Conservation (phyloP, 805 yeast genomes). For the Kodamaea leandrae region DNA sequence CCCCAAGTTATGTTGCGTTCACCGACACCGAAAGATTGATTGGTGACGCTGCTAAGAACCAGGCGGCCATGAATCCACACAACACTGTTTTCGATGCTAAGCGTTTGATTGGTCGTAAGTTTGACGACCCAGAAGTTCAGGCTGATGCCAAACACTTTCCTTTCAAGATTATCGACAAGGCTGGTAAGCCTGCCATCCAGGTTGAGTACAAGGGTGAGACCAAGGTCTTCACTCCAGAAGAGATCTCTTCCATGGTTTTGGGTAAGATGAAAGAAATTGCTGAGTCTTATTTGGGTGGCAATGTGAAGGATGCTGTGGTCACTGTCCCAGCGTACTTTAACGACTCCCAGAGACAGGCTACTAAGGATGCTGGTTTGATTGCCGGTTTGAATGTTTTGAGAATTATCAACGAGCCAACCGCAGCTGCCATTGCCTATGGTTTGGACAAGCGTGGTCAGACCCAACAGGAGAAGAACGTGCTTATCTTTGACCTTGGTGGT, state of each 20-base stretch:
- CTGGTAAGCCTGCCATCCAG: conserved; percentile 82
- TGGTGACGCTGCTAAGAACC: conserved; percentile 98
- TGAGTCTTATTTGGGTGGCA: conserved; percentile 81
- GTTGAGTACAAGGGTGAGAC: conserved; percentile 88
- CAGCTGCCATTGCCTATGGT: conserved; percentile 47
- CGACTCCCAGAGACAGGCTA: conserved; percentile 45
- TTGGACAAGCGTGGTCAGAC: conserved; percentile 43
- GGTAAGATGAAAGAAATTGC: conserved; percentile 92
- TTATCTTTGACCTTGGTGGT: conserved; percentile 95
- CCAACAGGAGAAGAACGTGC: conserved; percentile 81
- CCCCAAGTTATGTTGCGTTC: conserved; percentile 96
- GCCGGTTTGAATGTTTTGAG: conserved; percentile 47
- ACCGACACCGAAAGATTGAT: conserved; percentile 92
- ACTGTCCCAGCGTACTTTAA: conserved; percentile 46
- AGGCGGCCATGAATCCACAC: conserved; percentile 93
- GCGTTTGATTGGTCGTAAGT: conserved; percentile 86
- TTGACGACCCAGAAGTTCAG: conserved; percentile 73
- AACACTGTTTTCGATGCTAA: conserved; percentile 96
- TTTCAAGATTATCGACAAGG: conserved; percentile 71
- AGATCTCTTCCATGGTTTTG: conserved; percentile 89
- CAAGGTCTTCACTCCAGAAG: conserved; percentile 89
- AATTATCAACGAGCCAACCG: conserved; percentile 45
- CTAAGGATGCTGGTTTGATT: conserved; percentile 44
- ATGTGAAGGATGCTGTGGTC: conserved; percentile 57
- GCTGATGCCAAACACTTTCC: conserved; percentile 87